Base-by-base conservation (phyloP, 2,329 filamentous ascomycete genomes). In the Cercospora sojina region DNA sequence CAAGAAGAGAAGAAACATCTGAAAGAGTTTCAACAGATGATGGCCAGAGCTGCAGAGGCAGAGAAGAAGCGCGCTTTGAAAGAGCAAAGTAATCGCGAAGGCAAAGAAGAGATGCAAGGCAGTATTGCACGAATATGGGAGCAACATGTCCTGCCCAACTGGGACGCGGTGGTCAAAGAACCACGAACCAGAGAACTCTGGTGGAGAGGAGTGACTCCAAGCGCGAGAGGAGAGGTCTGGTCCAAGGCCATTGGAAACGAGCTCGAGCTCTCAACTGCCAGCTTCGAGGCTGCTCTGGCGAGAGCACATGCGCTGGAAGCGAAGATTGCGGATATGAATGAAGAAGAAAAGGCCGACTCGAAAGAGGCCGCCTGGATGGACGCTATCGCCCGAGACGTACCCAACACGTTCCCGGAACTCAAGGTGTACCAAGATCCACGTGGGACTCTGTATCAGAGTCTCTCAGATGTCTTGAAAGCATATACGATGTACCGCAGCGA, bases 1-100 rank as follows among this genome's bases (percentile, higher is more conserved):
- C 91, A 91, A 62, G 95, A 99, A 78, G 95, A 99, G 80, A 91
- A 87, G 77, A 90, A 89, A 71, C 95, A 99, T 78, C 77, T 99
- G 71, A 93, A 87, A 74, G 88, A 95, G 76, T 95, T 93, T 76
- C 89, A 93, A 79, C 88, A 85, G 77, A 93, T 95, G 90, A 91
- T 94, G 89, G 73, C 86, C 81, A 70, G 83, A 53, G 84, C 86
- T 29, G 81, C 85, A 47, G 86, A 88, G 79, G 81, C 83, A 64
- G 85, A 87, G 67, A 85, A 83, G 73, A 81, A 82, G 64, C 81
- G 80, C 67, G 80, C 79, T 8, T 78, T 82, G 8, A 81, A 81
- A 70, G 80, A 81, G 65, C 83, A 84, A 69, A 83, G 83, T 66
- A 82, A 84, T 66, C 82, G 83, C 71, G 79, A 83, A 73, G 82